A percentile compares a stretch with the other conserved stretches of the same genome.
Evolutionary conservation across 2,329 filamentous ascomycete genomes (phyloP).

Genomic region (Epichloe bromicola): DNA sequence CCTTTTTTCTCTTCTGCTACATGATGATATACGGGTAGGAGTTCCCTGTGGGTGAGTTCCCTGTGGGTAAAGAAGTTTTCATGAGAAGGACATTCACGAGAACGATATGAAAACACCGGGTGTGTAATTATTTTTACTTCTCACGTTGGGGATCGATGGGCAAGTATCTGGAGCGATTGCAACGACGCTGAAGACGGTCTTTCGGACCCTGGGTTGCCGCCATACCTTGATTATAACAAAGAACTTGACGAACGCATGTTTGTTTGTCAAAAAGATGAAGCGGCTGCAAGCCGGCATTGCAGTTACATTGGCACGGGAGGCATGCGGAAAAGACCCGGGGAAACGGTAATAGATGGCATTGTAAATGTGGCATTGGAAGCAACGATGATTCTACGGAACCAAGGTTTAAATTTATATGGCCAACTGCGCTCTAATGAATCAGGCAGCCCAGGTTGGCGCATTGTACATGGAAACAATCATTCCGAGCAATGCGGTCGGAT

Average conservation of each 20-base stretch:
- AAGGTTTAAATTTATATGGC: background rate
- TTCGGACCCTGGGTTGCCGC: too few species aligned
- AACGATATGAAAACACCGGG: background rate
- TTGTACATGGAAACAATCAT: background rate
- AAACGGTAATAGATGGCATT: background rate
- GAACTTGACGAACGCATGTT: background rate
- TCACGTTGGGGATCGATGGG: too few species aligned
- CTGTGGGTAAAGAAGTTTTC: constrained; percentile 3
- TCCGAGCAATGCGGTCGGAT: too few species aligned
- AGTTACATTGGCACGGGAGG: background rate
- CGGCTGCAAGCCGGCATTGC: background rate
- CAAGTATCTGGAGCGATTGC: too few species aligned
- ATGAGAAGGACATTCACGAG: constrained; percentile 5
- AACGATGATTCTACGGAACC: background rate
- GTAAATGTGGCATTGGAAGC: background rate
- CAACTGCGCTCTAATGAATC: background rate
- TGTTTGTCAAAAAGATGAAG: background rate
- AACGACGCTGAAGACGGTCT: too few species aligned
- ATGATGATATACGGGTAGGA: background rate
- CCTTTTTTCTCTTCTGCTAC: background rate
- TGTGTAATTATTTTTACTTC: background rate
- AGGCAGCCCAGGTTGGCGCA: background rate
- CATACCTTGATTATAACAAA: too few species aligned
- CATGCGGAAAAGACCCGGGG: background rate
- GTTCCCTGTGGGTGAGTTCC: background rate